These are phyloP conservation scores for Pythium rishiriense DNA, from an alignment of 352 stramenopile species.

Conservation along the genomic window DNA sequence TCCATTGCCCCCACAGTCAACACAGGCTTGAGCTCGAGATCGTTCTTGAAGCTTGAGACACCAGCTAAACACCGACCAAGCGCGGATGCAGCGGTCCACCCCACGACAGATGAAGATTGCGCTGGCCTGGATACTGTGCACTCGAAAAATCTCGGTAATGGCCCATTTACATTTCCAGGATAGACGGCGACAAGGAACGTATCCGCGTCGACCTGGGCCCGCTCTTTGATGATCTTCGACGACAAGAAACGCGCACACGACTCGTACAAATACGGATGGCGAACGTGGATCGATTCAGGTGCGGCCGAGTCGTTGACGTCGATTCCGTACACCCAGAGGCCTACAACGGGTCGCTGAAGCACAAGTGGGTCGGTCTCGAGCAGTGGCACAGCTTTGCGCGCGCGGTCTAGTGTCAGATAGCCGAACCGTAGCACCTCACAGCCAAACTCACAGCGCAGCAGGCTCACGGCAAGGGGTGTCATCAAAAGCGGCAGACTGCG, in stretches of 20 bases:
- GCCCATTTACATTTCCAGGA: slow-evolving; percentile 28
- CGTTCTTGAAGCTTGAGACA: slow-evolving; percentile 46
- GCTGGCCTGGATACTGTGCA: slow-evolving; percentile 36
- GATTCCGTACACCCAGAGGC: slow-evolving; percentile 74
- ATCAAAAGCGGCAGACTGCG: slow-evolving; percentile 74
- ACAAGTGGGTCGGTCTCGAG: slow-evolving; percentile 74
- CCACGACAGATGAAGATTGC: slow-evolving; percentile 18
- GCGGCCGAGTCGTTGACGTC: slow-evolving; percentile 42
- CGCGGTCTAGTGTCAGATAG: slow-evolving; percentile 71
- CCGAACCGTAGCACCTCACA: slow-evolving; percentile 39
- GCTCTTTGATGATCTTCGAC: slow-evolving; percentile 60
- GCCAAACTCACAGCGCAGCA: slow-evolving; percentile 63
- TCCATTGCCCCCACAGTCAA: slow-evolving; percentile 5
- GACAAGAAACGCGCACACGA: slow-evolving; percentile 55
- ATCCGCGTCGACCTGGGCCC: slow-evolving; percentile 44
- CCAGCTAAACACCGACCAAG: slow-evolving; percentile 55
- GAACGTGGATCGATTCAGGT: slow-evolving; percentile 33
- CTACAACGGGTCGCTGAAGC: slow-evolving; percentile 63
- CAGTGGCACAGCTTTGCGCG: slow-evolving; percentile 74
- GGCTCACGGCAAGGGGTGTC: slow-evolving; percentile 63
- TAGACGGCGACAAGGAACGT: slow-evolving; percentile 77
- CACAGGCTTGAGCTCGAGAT: slow-evolving; percentile 51
- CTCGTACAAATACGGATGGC: slow-evolving; percentile 61
- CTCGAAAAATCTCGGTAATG: slow-evolving; percentile 74
- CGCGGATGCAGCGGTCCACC: slow-evolving; percentile 43